phyloP scores from a whole-genome alignment of 1,139 yeast genomes.

The Arxiozyma heterogenica region DNA sequence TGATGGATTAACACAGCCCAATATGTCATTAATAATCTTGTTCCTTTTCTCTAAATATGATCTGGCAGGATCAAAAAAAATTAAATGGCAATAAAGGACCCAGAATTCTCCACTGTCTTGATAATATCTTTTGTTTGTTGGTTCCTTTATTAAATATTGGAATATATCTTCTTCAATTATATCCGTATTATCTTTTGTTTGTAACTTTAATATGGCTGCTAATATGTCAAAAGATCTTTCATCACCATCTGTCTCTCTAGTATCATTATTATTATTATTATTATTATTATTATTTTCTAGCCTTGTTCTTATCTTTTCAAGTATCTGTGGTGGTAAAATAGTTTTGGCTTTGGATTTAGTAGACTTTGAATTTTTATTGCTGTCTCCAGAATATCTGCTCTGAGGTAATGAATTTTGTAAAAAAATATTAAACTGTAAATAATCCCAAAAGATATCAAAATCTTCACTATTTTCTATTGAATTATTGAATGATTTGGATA shows the following conservation, averaged over 20 bases:
- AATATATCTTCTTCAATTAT: constrained; percentile 21
- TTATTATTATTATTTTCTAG: constrained; percentile 12
- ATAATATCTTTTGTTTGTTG: constrained; percentile 14
- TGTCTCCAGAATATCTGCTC: constrained; percentile 18
- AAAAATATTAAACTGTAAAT: constrained; percentile 20
- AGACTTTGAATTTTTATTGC: not conserved
- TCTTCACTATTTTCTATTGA: constrained; percentile 18
- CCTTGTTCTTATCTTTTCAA: constrained; percentile 17
- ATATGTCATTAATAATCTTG: constrained; percentile 16
- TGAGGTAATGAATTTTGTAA: constrained; percentile 8
- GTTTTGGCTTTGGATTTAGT: not conserved
- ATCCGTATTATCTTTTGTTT: constrained; percentile 18
- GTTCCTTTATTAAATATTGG: constrained; percentile 13
- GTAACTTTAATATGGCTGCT: constrained; percentile 17
- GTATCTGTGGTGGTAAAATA: constrained; percentile 9
- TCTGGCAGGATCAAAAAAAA: constrained; percentile 19
- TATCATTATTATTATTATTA: constrained; percentile 5
- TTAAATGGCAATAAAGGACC: constrained; percentile 23
- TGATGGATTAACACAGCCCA: constrained; percentile 13
- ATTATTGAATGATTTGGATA: constrained; percentile 12
- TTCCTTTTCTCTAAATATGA: constrained; percentile 24
- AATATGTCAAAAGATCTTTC: constrained; percentile 10
- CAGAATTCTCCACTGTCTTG: constrained; percentile 17
- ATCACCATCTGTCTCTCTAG: constrained; percentile 8
- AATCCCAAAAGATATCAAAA: constrained; percentile 26